Evolutionary conservation across 805 yeast genomes (phyloP).

Genomic region (Wickerhamiella azymoides): DNA sequence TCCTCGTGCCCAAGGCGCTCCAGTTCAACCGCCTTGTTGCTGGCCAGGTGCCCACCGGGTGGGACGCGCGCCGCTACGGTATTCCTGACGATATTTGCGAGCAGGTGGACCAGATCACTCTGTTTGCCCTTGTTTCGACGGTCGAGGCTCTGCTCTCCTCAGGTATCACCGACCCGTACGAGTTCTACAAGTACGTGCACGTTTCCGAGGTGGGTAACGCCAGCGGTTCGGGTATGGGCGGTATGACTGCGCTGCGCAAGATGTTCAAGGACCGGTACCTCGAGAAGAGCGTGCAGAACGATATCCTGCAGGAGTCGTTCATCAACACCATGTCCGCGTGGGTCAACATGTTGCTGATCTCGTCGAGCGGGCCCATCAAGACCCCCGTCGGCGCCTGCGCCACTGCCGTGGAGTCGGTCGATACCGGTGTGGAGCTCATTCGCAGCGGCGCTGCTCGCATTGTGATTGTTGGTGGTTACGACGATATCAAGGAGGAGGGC

Average conservation of each 20-base stretch:
- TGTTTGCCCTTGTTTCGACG: constrained; percentile 84
- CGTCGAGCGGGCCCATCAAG: constrained; percentile 97
- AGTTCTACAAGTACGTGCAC: constrained; percentile 95
- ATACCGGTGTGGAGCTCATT: constrained; percentile 88
- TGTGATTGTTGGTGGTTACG: constrained; percentile 97
- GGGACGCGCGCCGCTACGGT: constrained; percentile 94
- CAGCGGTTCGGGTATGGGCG: constrained; percentile 99
- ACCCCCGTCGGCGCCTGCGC: constrained; percentile 99
- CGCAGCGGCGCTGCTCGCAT: constrained; percentile 89
- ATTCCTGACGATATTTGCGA: constrained; percentile 80
- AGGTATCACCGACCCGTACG: constrained; percentile 97
- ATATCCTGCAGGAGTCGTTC: constrained; percentile 93
- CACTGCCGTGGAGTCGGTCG: constrained; percentile 95
- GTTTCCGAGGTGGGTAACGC: constrained; percentile 98
- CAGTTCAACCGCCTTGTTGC: constrained; percentile 46
- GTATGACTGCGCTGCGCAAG: constrained; percentile 91
- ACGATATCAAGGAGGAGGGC: constrained; percentile 99
- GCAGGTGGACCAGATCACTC: constrained; percentile 94
- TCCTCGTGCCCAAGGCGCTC: constrained; percentile 81
- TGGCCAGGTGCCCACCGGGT: constrained; percentile 96
- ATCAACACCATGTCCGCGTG: constrained; percentile 99
- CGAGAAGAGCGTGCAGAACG: constrained; percentile 93
- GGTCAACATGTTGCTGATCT: constrained; percentile 95
- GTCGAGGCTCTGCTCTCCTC: constrained; percentile 87
- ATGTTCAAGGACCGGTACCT: constrained; percentile 93